Percentiles rank a stretch among this genome's conserved stretches.
phyloP scores from a whole-genome alignment of 768 basidiomycete genomes.

The Trametes maxima region DNA sequence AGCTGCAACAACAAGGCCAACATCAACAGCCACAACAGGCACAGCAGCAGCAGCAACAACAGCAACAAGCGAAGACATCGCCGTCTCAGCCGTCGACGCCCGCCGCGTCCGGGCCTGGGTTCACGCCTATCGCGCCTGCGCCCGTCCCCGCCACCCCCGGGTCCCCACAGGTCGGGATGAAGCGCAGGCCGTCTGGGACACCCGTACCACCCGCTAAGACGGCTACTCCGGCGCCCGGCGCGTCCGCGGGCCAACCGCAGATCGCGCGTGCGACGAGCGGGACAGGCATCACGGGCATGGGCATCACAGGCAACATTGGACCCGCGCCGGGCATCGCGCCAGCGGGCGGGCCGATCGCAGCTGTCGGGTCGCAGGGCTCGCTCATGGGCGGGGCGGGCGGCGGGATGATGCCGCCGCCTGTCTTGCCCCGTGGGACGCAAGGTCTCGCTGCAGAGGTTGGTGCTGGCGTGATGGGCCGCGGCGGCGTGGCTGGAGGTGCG shows the following conservation, averaged over 20 bases:
- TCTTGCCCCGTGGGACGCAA: constrained; percentile 29
- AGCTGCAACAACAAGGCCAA: constrained; percentile 20
- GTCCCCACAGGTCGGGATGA: constrained; percentile 22
- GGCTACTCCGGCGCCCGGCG: constrained; percentile 6
- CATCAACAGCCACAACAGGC: constrained; percentile 14
- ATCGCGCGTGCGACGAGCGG: constrained; percentile 10
- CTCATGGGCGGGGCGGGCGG: constrained; percentile 35
- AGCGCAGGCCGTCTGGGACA: constrained; percentile 25
- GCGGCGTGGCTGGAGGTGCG: not conserved
- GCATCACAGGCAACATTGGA: constrained; percentile 25
- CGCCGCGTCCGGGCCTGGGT: constrained; percentile 19
- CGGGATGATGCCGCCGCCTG: constrained; percentile 45
- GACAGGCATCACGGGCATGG: constrained; percentile 22
- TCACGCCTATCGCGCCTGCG: constrained; percentile 27
- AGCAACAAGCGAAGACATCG: constrained; percentile 15
- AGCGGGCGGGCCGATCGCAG: constrained; percentile 3
- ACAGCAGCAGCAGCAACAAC: constrained; percentile 22
- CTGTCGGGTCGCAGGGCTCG: constrained; percentile 15
- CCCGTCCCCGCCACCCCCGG: constrained; percentile 15
- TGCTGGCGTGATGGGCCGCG: too few relatives aligned
- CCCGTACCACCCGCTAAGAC: constrained; percentile 18
- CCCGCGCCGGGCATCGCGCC: not conserved
- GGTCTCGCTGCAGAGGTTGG: not conserved
- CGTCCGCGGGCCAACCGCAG: constrained; percentile 3
- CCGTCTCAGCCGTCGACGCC: constrained; percentile 1